phyloP scores from a whole-genome alignment of 352 stramenopile genomes.

The Pythium phragmiticola region DNA sequence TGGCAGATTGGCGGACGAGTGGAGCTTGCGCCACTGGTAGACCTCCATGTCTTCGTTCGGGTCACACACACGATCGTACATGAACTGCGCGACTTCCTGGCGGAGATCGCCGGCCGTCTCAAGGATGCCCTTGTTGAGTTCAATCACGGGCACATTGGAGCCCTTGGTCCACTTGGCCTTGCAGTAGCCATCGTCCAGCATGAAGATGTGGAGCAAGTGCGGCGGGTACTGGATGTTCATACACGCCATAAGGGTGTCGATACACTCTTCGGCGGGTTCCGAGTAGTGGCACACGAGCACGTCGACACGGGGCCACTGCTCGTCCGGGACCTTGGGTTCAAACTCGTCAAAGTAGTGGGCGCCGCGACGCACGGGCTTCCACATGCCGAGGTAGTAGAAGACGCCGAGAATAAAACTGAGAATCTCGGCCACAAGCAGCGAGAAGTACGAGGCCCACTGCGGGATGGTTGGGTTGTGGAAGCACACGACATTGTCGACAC shows the following conservation, averaged over 20 bases:
- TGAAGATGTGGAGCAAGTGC: slow-evolving; percentile 44
- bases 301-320: slow-evolving; percentile 47
- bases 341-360: slow-evolving; percentile 54
- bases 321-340: slow-evolving; percentile 41
- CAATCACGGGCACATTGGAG: slow-evolving; percentile 35
- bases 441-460: slow-evolving; percentile 45
- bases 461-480: slow-evolving; percentile 41
- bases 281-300: slow-evolving; percentile 56
- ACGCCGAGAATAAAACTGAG: slow-evolving; percentile 38
- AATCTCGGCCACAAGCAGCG: slow-evolving; percentile 34
- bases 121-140: slow-evolving; percentile 49
- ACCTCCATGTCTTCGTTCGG: slow-evolving; percentile 84
- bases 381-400: slow-evolving; percentile 53
- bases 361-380: slow-evolving; percentile 46
- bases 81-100: slow-evolving; percentile 82
- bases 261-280: slow-evolving; percentile 46
- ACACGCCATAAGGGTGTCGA: slow-evolving; percentile 49
- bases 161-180: slow-evolving; percentile 49
- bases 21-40: slow-evolving; percentile 82
- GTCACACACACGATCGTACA: slow-evolving; percentile 83
- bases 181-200: slow-evolving; percentile 52
- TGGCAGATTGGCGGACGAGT: slow-evolving; percentile 79
- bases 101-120: slow-evolving; percentile 78
- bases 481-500: slow-evolving; percentile 58
- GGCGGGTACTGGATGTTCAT: slow-evolving; percentile 57